These are phyloP conservation scores for Trichoderma asperellum DNA, from an alignment of 2,329 filamentous ascomycete species.

Conservation along the genomic window DNA sequence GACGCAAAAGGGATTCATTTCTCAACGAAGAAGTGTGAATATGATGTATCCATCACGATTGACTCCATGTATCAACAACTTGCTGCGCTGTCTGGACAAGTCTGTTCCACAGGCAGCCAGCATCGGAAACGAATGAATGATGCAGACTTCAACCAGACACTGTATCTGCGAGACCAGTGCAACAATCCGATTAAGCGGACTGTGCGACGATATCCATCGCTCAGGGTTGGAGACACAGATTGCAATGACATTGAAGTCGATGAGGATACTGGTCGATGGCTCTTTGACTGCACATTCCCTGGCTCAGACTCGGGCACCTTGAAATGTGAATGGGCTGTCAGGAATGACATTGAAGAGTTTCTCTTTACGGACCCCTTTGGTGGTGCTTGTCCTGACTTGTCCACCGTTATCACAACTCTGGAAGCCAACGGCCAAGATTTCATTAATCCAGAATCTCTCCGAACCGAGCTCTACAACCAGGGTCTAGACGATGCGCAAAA, in stretches of 20 bases:
- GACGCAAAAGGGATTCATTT: constrained; percentile 43
- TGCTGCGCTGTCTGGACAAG: constrained; percentile 38
- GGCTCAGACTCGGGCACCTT: constrained; percentile 38
- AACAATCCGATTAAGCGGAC: constrained; percentile 36
- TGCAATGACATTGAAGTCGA: constrained; percentile 40
- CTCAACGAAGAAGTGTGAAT: constrained; percentile 41
- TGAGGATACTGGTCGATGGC: constrained; percentile 39
- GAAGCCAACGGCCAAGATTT: constrained; percentile 38
- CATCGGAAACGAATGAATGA: constrained; percentile 35
- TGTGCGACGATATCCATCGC: constrained; percentile 38
- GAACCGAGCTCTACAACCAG: constrained; percentile 36
- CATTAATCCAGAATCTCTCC: constrained; percentile 36
- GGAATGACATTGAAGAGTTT: constrained; percentile 41
- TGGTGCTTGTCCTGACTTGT: constrained; percentile 42
- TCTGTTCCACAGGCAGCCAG: constrained; percentile 36
- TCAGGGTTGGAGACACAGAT: constrained; percentile 40
- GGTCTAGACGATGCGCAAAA: constrained; percentile 32
- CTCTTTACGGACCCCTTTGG: constrained; percentile 43
- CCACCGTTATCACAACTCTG: constrained; percentile 43
- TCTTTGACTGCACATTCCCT: constrained; percentile 45
- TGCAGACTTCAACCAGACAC: constrained; percentile 39
- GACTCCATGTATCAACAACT: constrained; percentile 43
- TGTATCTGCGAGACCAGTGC: constrained; percentile 45
- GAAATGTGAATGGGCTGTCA: constrained; percentile 41
- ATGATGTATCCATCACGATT: constrained; percentile 41